These are phyloP conservation scores for Calocera cornea DNA, from an alignment of 768 basidiomycete species.

Conservation along the genomic window DNA sequence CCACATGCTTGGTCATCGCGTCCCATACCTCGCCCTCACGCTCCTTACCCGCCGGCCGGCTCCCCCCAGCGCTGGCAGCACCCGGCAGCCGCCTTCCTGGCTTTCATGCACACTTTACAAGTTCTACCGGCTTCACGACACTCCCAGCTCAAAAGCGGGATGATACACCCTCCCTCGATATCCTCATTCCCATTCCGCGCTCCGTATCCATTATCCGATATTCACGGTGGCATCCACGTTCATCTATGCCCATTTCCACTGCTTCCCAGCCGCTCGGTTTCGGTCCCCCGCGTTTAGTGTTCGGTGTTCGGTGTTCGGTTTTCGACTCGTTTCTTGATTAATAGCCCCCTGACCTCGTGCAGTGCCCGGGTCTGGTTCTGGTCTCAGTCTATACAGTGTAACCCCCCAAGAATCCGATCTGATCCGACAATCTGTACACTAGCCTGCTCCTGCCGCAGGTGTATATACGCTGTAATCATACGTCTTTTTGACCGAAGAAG, in stretches of 20 bases:
- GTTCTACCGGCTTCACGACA: background rate
- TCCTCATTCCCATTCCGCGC: background rate
- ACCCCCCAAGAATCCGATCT: background rate
- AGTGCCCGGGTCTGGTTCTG: background rate
- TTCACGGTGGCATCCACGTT: background rate
- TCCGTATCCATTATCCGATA: background rate
- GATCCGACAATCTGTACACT: no score
- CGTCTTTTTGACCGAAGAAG: background rate
- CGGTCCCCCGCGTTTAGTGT: no score
- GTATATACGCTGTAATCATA: slow-evolving; percentile 1
- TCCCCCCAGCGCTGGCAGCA: no score
- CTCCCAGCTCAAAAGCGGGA: background rate
- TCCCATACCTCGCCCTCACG: background rate
- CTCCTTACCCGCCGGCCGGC: background rate
- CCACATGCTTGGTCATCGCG: background rate
- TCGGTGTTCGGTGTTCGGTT: background rate
- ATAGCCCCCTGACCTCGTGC: background rate
- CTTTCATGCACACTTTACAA: no score
- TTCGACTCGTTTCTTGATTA: background rate
- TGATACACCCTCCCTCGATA: background rate
- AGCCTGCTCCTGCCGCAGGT: background rate
- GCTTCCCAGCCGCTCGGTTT: background rate
- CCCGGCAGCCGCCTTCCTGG: no score
- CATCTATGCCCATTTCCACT: background rate
- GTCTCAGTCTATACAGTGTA: background rate